A percentile compares a stretch with the other conserved stretches of the same genome.
These are phyloP conservation scores for Globisporangium mamillatum DNA, from an alignment of 352 stramenopile genomes.

Conservation along the genomic window DNA sequence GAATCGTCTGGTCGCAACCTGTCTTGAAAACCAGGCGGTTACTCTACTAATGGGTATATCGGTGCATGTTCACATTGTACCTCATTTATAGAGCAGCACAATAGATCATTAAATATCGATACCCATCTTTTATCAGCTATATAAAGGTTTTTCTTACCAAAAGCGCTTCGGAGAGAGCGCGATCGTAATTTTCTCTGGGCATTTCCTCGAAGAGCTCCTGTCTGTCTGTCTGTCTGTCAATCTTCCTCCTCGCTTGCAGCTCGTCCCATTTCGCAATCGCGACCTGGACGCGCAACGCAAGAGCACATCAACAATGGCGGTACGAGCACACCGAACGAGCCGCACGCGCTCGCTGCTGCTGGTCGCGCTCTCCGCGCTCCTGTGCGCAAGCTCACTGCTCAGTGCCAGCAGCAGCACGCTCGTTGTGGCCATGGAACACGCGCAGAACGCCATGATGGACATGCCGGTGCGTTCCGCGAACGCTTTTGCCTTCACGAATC, in stretches of 20 bases:
- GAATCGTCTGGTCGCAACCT: constrained; percentile 4
- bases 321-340: neutral
- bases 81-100: neutral
- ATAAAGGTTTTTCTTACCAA: neutral
- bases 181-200: neutral
- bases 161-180: neutral
- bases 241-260: neutral
- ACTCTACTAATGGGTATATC: neutral
- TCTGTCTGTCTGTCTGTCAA: neutral
- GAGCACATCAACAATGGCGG: constrained; percentile 8
- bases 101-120: neutral
- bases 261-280: constrained; percentile 8
- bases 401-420: constrained; percentile 10
- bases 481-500: neutral
- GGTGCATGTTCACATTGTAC: neutral
- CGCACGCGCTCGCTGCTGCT: neutral
- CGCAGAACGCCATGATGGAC: constrained; percentile 43
- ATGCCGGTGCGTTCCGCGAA: constrained; percentile 45
- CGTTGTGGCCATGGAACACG: constrained; percentile 3
- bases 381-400: constrained; percentile 18
- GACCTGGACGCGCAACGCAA: neutral
- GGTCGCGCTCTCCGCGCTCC: neutral
- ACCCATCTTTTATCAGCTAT: neutral
- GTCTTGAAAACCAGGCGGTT: neutral
- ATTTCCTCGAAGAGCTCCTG: constrained; percentile 8